phyloP scores from a whole-genome alignment of 805 yeast species.

The Dipodascus albidus region DNA sequence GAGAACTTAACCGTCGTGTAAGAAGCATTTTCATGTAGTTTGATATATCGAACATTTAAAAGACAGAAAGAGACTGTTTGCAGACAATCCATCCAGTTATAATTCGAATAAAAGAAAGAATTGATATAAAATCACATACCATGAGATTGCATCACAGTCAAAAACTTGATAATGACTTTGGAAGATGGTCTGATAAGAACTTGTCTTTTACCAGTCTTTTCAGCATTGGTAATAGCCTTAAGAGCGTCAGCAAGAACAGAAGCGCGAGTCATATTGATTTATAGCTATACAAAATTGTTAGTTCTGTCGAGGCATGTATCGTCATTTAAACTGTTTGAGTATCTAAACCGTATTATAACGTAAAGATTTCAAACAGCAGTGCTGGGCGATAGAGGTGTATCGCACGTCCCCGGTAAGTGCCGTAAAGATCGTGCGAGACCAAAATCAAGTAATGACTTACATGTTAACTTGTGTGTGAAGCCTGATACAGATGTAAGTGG shows the following conservation, averaged over 20 bases:
- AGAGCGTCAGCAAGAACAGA: conserved; percentile 98
- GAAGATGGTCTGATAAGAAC: conserved; percentile 97
- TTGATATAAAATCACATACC: conserved; percentile 39
- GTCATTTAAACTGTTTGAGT: background rate
- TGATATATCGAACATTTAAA: conserved; percentile 91
- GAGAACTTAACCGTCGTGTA: conserved; percentile 24
- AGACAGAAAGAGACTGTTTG: conserved; percentile 86
- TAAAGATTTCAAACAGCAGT: background rate
- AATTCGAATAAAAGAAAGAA: conserved; percentile 46
- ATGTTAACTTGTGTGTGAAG: too few relatives aligned
- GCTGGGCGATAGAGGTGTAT: conserved; percentile 1
- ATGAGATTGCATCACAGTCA: conserved; percentile 95
- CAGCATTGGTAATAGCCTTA: conserved; percentile 97
- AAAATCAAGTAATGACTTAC: conserved; percentile 1
- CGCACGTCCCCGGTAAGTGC: background rate
- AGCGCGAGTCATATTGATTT: conserved; percentile 80
- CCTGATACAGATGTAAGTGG: too few relatives aligned
- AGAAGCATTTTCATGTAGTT: conserved; percentile 22
- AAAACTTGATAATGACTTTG: conserved; percentile 94
- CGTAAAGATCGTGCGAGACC: background rate
- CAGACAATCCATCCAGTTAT: conserved; percentile 98
- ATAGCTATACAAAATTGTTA: background rate
- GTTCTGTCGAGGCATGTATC: background rate
- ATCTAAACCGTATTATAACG: background rate
- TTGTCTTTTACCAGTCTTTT: conserved; percentile 98